phyloP scores from a whole-genome alignment of 805 yeast genomes.

The Saccharomyces cerevisiae region DNA sequence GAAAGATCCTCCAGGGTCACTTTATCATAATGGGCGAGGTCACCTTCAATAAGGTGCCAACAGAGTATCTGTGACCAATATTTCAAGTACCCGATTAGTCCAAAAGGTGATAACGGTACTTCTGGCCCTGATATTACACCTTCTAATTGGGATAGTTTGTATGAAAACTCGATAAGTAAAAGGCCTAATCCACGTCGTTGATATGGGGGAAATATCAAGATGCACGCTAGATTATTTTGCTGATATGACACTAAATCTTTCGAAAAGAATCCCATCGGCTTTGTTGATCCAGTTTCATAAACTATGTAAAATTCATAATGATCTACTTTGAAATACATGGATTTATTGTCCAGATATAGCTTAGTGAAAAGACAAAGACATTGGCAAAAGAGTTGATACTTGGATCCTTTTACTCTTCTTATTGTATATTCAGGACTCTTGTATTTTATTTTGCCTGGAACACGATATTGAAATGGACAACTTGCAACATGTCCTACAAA shows the following conservation, averaged over 20 bases:
- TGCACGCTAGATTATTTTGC: conserved; percentile 81
- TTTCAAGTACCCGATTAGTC: conserved; percentile 58
- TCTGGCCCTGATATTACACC: conserved; percentile 80
- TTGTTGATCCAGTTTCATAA: conserved; percentile 41
- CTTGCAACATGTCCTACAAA: conserved; percentile 42
- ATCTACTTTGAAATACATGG: conserved; percentile 73
- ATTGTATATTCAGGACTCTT: conserved; percentile 49
- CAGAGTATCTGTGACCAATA: conserved; percentile 64
- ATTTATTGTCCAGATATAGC: conserved; percentile 81
- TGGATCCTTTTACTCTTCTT: conserved; percentile 57
- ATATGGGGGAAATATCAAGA: conserved; percentile 85
- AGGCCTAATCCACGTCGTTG: conserved; percentile 75
- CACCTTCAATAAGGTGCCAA: conserved; percentile 37
- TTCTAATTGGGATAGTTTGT: conserved; percentile 60
- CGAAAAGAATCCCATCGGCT: conserved; percentile 88
- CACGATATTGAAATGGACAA: conserved; percentile 37
- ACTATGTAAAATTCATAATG: conserved; percentile 72
- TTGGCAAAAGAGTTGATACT: conserved; percentile 65
- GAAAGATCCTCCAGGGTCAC: conserved; percentile 45
- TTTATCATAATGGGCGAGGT: conserved; percentile 21
- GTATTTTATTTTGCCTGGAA: conserved; percentile 67
- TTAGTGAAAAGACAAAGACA: conserved; percentile 78
- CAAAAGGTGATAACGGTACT: conserved; percentile 78
- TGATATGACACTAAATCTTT: conserved; percentile 74
- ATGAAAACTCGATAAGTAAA: conserved; percentile 73